Percentiles rank a stretch among this genome's conserved stretches.
These are phyloP conservation scores for Rutstroemia sp. DNA, from an alignment of 2,329 filamentous ascomycete species.

Conservation along the genomic window DNA sequence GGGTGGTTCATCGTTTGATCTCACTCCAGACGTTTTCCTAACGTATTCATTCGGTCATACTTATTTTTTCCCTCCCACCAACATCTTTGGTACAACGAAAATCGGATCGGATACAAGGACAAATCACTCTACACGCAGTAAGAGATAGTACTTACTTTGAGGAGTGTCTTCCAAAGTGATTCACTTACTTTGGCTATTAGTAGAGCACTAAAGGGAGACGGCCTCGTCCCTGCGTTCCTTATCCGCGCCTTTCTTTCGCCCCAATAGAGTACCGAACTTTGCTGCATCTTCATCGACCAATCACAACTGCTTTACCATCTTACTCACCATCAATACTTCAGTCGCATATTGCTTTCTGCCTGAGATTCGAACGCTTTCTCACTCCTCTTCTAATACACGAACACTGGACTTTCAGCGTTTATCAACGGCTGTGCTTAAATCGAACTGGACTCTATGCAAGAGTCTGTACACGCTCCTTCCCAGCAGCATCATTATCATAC, in stretches of 20 bases:
- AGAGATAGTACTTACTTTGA: slow-evolving; percentile 7
- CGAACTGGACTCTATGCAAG: background rate
- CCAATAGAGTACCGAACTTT: slow-evolving; percentile 7
- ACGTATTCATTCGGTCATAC: background rate
- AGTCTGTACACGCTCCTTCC: background rate
- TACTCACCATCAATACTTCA: slow-evolving; percentile 4
- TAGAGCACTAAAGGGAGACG: background rate
- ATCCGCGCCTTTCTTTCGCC: slow-evolving; percentile 1
- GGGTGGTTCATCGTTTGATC: background rate
- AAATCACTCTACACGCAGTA: slow-evolving; percentile 2
- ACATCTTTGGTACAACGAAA: background rate
- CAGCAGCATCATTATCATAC: background rate
- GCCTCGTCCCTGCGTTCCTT: slow-evolving; percentile 6
- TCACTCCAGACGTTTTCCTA: background rate
- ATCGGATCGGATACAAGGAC: background rate
- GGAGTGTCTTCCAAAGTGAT: background rate
- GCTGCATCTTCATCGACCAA: slow-evolving; percentile 3
- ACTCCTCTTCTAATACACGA: slow-evolving; percentile 1
- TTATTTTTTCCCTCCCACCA: background rate
- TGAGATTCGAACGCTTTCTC: background rate
- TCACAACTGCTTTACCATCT: slow-evolving; percentile 2
- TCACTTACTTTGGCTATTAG: slow-evolving; percentile 1
- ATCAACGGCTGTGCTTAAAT: background rate
- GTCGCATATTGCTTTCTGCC: slow-evolving; percentile 2
- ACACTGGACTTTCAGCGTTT: background rate